These are phyloP conservation scores for Quercus parvula DNA, from an alignment of 306 rosid genomes.

Conservation along the genomic window DNA sequence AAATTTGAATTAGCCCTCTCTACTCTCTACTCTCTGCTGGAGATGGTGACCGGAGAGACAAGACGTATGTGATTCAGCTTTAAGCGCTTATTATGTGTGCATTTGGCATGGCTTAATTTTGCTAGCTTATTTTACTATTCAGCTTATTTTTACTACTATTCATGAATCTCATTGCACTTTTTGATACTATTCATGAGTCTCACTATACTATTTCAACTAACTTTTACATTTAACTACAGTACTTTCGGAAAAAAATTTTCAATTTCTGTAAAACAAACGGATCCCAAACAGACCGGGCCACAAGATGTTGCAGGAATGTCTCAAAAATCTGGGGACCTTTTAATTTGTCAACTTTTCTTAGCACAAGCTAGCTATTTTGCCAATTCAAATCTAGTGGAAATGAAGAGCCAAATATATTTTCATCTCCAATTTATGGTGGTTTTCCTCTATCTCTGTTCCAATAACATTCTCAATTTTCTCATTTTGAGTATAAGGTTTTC, in stretches of 20 bases:
- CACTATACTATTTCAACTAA: too few relatives aligned
- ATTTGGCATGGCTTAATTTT: too few relatives aligned
- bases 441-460: not conserved
- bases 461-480: not conserved
- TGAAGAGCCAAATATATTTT: too few relatives aligned
- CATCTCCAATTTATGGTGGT: too few relatives aligned
- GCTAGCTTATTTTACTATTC: too few relatives aligned
- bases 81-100: not conserved
- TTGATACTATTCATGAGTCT: too few relatives aligned
- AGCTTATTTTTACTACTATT: too few relatives aligned
- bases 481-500: not conserved
- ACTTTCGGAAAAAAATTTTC: too few relatives aligned
- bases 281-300: not conserved
- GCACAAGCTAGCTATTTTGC: too few relatives aligned
- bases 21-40: not conserved
- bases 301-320: slow-evolving; percentile 13
- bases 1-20: slow-evolving; percentile 10
- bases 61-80: slow-evolving; percentile 3
- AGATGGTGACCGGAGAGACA: slow-evolving; percentile 29
- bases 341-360: not conserved
- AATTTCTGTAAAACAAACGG: too few relatives aligned
- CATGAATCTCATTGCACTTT: too few relatives aligned
- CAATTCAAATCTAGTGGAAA: not conserved
- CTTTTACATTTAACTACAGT: too few relatives aligned
- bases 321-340: slow-evolving; percentile 7